Percentiles rank a stretch among this genome's conserved stretches.
Conservation (phyloP, 306 rosid species). For the Inga leiocalycina region DNA sequence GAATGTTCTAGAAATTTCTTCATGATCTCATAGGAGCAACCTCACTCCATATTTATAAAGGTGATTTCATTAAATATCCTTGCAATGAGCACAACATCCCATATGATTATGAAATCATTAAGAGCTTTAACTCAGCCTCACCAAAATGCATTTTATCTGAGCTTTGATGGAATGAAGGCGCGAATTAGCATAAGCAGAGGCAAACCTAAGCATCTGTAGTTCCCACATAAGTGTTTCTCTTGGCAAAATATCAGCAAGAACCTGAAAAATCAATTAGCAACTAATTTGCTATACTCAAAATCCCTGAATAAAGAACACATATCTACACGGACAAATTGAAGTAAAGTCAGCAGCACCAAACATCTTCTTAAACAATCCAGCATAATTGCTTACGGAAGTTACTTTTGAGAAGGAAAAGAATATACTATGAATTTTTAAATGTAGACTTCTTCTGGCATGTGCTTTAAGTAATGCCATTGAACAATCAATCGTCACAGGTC, state of each 20-base stretch:
- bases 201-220: conserved; percentile 70
- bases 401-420: conserved; percentile 18
- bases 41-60: no score
- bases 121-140: no score
- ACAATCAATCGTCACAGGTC: not conserved
- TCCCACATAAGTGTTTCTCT: conserved; percentile 84
- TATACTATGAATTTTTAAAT: conserved; percentile 18
- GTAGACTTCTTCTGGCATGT: conserved; percentile 15
- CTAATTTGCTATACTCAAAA: conserved; percentile 29
- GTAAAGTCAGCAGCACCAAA: not conserved
- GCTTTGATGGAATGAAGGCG: conserved; percentile 80
- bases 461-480: conserved; percentile 15
- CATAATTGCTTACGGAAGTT: conserved; percentile 14
- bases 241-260: conserved; percentile 73
- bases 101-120: no score
- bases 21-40: no score
- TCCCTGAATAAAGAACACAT: conserved; percentile 34
- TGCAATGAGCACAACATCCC: no score
- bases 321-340: conserved; percentile 5
- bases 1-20: no score
- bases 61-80: no score
- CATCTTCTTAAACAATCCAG: conserved; percentile 5
- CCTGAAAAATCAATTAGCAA: conserved; percentile 56
- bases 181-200: conserved; percentile 70
- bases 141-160: conserved; percentile 38